Evolutionary conservation across 192 early-diverging fungal species (phyloP), one percentile per base, ranked within the genome.

Genomic region (Coemansia sp.): DNA sequence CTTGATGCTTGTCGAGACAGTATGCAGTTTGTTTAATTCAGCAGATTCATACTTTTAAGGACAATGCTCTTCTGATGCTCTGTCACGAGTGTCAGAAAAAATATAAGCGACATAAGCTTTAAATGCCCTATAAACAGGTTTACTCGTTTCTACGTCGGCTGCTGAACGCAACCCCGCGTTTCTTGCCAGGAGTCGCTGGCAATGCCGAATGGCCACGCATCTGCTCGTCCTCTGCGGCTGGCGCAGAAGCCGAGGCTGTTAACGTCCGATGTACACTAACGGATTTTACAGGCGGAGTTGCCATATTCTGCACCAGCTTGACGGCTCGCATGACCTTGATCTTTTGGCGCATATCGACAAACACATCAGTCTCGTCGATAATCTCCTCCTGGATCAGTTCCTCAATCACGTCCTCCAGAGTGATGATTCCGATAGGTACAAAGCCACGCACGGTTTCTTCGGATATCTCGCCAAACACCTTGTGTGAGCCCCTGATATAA

Each of bases 361-460:
- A 82, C 55, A 84, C 88, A 64, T 89, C 89, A 5, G 89, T 89
- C 63, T 91, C 89, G 61, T 91, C 89, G 25, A 91, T 81, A 55
- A 91, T 91, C 60, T 91, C 87, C 62, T 92, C 90, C 37, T 87
- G 87, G 55, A 92, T 86, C 19, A 92, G 69, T 60, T 90, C 90
- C 73, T 92, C 90, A 57, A 91, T 91, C 10, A 91, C 87, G 64
- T 91, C 89, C 61, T 91, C 89, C 38, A 91, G 71, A 2, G 89
- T 91, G 38, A 91, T 85, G 22, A 89, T 84, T 23, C 89, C 89
- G 9, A 89, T 71, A 2, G 85, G 85, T 25, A 73, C 78, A 3
- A 74, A 66, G 5, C 53, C 40, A 13, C 56, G 47, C n/a, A 75
- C 66, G 4, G 66, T 54, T 34, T 75, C 73, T 4, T 60, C 57